A percentile compares a stretch with the other conserved stretches of the same genome.
phyloP scores from a whole-genome alignment of 306 rosid species.

The Sicyos edulis region DNA sequence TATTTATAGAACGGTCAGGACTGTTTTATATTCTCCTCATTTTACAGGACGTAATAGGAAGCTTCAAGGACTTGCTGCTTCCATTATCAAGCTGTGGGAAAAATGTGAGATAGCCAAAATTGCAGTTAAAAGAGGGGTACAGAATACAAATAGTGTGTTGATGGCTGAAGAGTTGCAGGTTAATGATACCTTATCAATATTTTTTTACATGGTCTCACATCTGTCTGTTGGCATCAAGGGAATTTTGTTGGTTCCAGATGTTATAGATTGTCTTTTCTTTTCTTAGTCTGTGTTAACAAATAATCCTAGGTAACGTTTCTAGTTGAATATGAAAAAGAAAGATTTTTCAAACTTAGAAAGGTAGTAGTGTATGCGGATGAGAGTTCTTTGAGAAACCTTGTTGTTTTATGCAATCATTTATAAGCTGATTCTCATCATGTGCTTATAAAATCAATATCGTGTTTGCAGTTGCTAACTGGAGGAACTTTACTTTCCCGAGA shows the following conservation, averaged over 20 bases:
- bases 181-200: constrained; percentile 11
- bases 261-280: not conserved
- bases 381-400: not conserved
- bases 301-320: not conserved
- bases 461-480: constrained; percentile 72
- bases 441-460: constrained; percentile 11
- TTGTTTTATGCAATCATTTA: not conserved
- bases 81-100: constrained; percentile 82
- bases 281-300: not conserved
- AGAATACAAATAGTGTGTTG: constrained; percentile 62
- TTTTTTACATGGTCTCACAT: not conserved
- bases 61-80: constrained; percentile 83
- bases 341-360: not conserved
- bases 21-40: not conserved
- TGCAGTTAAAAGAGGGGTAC: constrained; percentile 91
- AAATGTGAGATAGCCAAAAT: constrained; percentile 85
- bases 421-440: not conserved
- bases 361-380: not conserved
- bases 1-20: constrained; percentile 20
- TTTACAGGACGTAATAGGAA: constrained; percentile 68
- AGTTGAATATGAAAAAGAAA: not conserved
- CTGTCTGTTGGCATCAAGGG: constrained; percentile 14
- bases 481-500: constrained; percentile 82
- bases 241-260: constrained; percentile 13
- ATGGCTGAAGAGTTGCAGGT: constrained; percentile 95